These are phyloP conservation scores for Pterula multifida DNA, from an alignment of 1,284 basidiomycete species.

Conservation along the genomic window DNA sequence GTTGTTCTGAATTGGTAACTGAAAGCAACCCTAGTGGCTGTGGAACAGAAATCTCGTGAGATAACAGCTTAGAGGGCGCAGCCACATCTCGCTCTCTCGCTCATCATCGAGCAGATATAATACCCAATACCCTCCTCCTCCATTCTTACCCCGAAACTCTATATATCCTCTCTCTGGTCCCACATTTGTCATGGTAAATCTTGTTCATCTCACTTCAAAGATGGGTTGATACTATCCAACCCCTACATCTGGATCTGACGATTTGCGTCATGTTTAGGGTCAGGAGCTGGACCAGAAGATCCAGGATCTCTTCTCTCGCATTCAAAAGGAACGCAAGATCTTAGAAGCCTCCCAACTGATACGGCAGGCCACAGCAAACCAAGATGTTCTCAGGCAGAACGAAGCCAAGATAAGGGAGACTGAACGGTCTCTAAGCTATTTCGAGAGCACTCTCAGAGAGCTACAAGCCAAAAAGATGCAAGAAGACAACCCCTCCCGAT, in stretches of 20 bases:
- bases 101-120: not conserved
- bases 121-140: not conserved
- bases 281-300: conserved; percentile 81
- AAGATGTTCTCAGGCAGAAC: conserved; percentile 71
- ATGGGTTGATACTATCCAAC: not conserved
- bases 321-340: conserved; percentile 87
- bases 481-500: conserved; percentile 46
- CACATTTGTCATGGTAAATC: not conserved
- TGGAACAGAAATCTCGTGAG: not conserved
- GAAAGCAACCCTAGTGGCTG: not conserved
- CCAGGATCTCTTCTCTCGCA: conserved; percentile 81
- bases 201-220: not conserved
- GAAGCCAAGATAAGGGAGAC: conserved; percentile 86
- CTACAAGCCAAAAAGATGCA: conserved; percentile 68
- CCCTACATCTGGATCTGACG: not conserved
- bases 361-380: conserved; percentile 75
- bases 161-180: not conserved
- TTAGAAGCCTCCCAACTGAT: conserved; percentile 78
- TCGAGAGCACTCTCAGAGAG: conserved; percentile 78
- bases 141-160: not conserved
- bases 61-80: not conserved
- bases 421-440: conserved; percentile 77
- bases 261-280: not conserved
- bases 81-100: not conserved
- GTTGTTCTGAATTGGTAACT: not conserved